phyloP scores from a whole-genome alignment of 371 early-diverging fungal genomes.

The Mucor circinelloides region DNA sequence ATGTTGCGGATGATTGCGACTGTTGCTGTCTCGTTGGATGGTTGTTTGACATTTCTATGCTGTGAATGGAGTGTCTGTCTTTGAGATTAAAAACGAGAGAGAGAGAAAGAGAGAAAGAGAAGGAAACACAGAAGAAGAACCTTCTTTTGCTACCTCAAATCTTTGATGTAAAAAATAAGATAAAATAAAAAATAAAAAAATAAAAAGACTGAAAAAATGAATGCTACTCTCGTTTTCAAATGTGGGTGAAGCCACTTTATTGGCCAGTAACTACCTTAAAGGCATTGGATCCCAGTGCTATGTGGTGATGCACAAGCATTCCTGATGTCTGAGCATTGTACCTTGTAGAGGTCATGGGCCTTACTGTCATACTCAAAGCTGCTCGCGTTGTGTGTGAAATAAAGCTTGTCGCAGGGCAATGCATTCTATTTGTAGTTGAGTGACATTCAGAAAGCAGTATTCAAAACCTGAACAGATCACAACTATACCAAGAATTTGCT shows the following conservation, averaged over 20 bases:
- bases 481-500: too few relatives aligned
- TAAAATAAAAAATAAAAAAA: too few relatives aligned
- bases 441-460: too few relatives aligned
- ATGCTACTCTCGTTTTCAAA: not conserved
- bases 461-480: too few relatives aligned
- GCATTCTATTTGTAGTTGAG: too few relatives aligned
- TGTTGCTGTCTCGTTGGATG: too few relatives aligned
- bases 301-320: not conserved
- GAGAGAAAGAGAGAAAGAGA: not conserved
- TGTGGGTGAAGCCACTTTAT: not conserved
- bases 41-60: not conserved
- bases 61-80: not conserved
- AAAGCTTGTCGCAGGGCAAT: too few relatives aligned
- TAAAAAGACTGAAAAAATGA: too few relatives aligned
- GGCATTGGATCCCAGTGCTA: not conserved
- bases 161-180: too few relatives aligned
- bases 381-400: not conserved
- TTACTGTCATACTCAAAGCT: not conserved
- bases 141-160: too few relatives aligned
- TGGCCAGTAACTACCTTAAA: not conserved
- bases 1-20: slow-evolving; percentile 22
- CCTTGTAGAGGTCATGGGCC: not conserved
- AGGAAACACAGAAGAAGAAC: not conserved
- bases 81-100: slow-evolving; percentile 3
- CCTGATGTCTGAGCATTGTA: not conserved